Evolutionary conservation across 805 yeast genomes (phyloP), one percentile per base, ranked within the genome.

Genomic region (Sugiyamaella qingdaonensis): DNA sequence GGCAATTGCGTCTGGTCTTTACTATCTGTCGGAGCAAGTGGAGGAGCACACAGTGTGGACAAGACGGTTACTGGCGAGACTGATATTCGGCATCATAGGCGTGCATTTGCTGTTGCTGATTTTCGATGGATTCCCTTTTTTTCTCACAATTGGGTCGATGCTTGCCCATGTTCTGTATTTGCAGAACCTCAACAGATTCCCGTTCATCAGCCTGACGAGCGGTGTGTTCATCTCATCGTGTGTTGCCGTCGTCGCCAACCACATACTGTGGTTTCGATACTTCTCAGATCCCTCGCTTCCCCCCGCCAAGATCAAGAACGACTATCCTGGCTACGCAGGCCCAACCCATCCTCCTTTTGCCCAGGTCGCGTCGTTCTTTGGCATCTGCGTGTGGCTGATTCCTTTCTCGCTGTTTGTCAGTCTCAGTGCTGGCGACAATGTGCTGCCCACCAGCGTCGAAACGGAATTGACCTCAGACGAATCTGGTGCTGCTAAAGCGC

Each of bases 341-440:
- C 86, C 86, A 11, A 78, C 80, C 45, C 79, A 88, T 51, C 95
- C 96, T 1, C 76, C 86, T 10, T 92, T 92, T 64, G 76, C 90
- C 0, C 96, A 94, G 66, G 88, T 94, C 2, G 88, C 97, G n/a
- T 86, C 97, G 2, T 94, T 94, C 68, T 91, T 94, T 66, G 99
- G 97, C 0, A 71, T 94, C 41, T 84, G 94, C 62, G 84, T 94
- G 16, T 94, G 99, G 99, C 77, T 92, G 54, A 80, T 94, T 29
- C 99, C 99, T 33, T 89, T 94, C 68, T 84, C 96, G 2, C 75
- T 94, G 53, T 92, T 94, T 68, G 92, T 94, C 14, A 85, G 96
- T 31, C 74, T 94, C 54, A 87, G 95, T 65, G 97, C 97, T 1
- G 87, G 88, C 57, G 99, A 94, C 64, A 86, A 88, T 63, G 82